Evolutionary conservation across 2,329 filamentous ascomycete species (phyloP).

Genomic region (Drechslerella coelobrocha): DNA sequence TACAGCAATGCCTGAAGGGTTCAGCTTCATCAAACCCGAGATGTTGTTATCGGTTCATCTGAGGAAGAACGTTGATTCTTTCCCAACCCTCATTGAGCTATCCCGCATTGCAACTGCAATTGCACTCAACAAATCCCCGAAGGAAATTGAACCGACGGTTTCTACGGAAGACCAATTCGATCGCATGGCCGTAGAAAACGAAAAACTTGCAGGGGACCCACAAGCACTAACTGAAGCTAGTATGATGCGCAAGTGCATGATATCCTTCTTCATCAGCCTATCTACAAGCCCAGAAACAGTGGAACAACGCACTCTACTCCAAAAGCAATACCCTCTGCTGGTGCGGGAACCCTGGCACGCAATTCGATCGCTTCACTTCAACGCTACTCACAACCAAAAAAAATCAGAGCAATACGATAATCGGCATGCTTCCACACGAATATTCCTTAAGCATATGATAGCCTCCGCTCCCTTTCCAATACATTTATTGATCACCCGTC

Average conservation of each 20-base stretch:
- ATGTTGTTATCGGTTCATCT: constrained; percentile 4
- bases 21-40: background rate
- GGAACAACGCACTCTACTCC: background rate
- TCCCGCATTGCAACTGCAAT: background rate
- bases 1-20: background rate
- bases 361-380: background rate
- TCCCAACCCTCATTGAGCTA: background rate
- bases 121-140: background rate
- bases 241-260: constrained; percentile 2
- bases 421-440: background rate
- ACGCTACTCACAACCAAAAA: background rate
- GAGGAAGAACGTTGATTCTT: background rate
- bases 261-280: background rate
- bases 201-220: constrained; percentile 2
- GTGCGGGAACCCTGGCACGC: background rate
- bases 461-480: background rate
- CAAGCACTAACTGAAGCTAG: background rate
- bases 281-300: background rate
- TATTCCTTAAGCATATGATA: background rate
- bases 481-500: constrained; percentile 1
- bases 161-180: constrained; percentile 3
- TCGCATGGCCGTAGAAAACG: constrained; percentile 6
- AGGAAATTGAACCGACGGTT: background rate
- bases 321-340: background rate
- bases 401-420: background rate